A percentile compares a stretch with the other conserved stretches of the same genome.
These are phyloP conservation scores for Fragilaria radians DNA, from an alignment of 108 stramenopile genomes.

Conservation along the genomic window DNA sequence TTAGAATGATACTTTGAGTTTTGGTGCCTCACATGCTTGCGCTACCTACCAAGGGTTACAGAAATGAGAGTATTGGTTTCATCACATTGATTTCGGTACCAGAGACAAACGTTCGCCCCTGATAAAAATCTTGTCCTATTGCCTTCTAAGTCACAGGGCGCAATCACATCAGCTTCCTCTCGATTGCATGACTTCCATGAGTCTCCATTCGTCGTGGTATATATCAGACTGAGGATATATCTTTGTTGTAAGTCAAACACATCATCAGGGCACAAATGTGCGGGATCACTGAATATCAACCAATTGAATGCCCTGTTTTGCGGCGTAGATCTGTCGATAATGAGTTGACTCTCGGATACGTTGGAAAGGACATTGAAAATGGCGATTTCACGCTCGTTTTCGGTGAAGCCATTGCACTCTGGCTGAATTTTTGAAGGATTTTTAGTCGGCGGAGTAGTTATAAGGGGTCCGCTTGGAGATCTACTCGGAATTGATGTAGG, in stretches of 20 bases:
- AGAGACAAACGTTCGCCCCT: conserved; percentile 35
- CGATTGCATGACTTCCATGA: conserved; percentile 26
- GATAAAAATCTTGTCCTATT: conserved; percentile 9
- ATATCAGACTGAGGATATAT: conserved; percentile 38
- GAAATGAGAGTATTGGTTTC: conserved; percentile 13
- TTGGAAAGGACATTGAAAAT: background rate
- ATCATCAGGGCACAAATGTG: conserved; percentile 40
- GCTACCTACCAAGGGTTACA: conserved; percentile 27
- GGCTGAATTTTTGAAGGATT: background rate
- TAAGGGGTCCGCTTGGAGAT: background rate
- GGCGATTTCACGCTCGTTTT: background rate
- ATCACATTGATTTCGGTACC: conserved; percentile 37
- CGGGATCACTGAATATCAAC: conserved; percentile 40
- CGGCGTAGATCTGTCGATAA: background rate
- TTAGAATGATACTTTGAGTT: background rate
- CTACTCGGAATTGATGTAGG: background rate
- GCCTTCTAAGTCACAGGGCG: background rate
- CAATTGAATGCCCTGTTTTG: conserved; percentile 52
- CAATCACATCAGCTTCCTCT: background rate
- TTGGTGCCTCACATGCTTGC: background rate
- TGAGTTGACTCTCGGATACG: background rate
- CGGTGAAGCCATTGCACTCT: background rate
- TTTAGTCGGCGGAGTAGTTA: background rate
- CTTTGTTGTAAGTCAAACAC: conserved; percentile 28
- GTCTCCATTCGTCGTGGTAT: conserved; percentile 44